These are phyloP conservation scores for Mycena olivaceomarginata DNA, from an alignment of 768 basidiomycete species.

Conservation along the genomic window DNA sequence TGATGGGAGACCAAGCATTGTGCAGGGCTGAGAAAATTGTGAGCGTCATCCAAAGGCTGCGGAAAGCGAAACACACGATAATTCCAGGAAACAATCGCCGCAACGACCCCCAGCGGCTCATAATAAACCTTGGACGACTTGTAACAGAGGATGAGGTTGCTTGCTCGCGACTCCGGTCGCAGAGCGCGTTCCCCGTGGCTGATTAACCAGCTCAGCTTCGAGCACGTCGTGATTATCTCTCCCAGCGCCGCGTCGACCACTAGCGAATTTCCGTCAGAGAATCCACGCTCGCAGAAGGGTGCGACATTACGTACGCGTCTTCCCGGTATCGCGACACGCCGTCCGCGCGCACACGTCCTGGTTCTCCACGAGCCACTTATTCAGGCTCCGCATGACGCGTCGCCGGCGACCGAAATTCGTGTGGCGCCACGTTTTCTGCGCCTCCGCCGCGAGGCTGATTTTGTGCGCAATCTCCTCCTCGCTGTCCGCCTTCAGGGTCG, in stretches of 20 bases:
- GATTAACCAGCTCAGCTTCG: slow-evolving; percentile 95
- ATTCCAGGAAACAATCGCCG: slow-evolving; percentile 96
- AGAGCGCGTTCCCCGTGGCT: slow-evolving; percentile 89
- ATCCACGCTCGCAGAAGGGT: background rate
- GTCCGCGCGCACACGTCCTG: slow-evolving; percentile 91
- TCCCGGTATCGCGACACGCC: slow-evolving; percentile 95
- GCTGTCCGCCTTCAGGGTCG: slow-evolving; percentile 86
- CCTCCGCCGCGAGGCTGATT: slow-evolving; percentile 77
- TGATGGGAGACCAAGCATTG: slow-evolving; percentile 95
- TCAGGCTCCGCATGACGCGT: slow-evolving; percentile 89
- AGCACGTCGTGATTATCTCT: slow-evolving; percentile 95
- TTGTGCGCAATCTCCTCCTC: slow-evolving; percentile 83
- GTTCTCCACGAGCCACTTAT: slow-evolving; percentile 96
- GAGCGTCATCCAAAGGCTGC: background rate
- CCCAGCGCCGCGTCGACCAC: slow-evolving; percentile 96
- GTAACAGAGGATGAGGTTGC: slow-evolving; percentile 82
- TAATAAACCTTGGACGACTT: slow-evolving; percentile 89
- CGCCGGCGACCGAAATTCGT: slow-evolving; percentile 88
- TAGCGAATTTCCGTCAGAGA: slow-evolving; percentile 52
- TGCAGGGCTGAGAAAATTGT: slow-evolving; percentile 80
- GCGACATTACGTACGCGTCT: slow-evolving; percentile 81
- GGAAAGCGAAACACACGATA: slow-evolving; percentile 75
- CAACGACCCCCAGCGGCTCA: slow-evolving; percentile 94
- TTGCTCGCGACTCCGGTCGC: slow-evolving; percentile 81
- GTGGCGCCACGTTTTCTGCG: slow-evolving; percentile 85